Evolutionary conservation across 805 yeast species (phyloP), one percentile per base, ranked within the genome.

Genomic region (Teunomyces pallodes): DNA sequence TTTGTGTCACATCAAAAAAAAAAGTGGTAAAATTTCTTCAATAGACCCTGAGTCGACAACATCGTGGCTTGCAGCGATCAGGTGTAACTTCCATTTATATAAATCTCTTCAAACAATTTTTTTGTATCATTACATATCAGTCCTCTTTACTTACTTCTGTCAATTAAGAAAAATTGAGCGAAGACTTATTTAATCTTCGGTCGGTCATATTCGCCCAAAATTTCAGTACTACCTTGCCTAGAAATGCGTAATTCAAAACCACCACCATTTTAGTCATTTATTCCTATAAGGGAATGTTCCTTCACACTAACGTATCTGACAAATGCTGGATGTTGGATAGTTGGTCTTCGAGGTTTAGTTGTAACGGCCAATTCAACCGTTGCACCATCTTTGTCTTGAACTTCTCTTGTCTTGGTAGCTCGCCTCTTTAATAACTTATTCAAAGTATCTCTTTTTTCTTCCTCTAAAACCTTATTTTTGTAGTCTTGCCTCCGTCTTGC

Each of bases 381-480:
- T 27, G 54, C 56, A 7, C 63, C 67, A 24, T 70, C 75, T 20
- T 54, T 60, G 31, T 61, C 64, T 36, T 61, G 65, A 3, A 57
- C 61, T 38, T 70, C 79, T 54, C 86, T 72, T 0, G 82, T 80
- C 61, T 86, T 86, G 42, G 81, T 82, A 0, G 97, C 96, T 53
- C 96, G 78, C 65, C 91, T 83, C 66, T 88, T 85, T 54, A 92
- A 73, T 54, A 92, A 72, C 64, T 88, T 89, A 64, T 92, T 92
- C 54, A 92, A 76, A 0, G 97, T 91, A 54, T 92, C 97, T 60
- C 84, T 81, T 63, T 94, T 94, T 66, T 94, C 98, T 64, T 89
- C 97, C 60, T 91, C 97, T 36, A 89, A 69, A 54, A 86, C 82
- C 68, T 86, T 85, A 58, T 85, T 90, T 55, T 85, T 83, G 58